These are phyloP conservation scores for Coemansia sp. DNA, from an alignment of 192 early-diverging fungal genomes.

Conservation along the genomic window DNA sequence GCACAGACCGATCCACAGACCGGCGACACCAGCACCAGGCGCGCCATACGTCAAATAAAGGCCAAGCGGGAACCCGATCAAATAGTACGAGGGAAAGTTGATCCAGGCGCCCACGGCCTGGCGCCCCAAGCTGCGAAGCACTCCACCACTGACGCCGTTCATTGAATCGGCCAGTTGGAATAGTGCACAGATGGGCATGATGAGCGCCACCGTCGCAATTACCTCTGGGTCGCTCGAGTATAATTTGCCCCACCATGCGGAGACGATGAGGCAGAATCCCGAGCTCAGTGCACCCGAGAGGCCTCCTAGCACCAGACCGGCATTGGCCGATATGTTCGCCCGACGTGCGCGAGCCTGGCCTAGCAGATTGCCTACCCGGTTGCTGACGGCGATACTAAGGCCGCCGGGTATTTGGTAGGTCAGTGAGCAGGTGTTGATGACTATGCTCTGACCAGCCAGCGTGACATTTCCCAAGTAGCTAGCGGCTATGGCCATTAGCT, in stretches of 20 bases:
- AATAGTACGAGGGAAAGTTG: slow-evolving; percentile 59
- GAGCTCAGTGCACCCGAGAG: slow-evolving; percentile 19
- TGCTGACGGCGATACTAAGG: slow-evolving; percentile 56
- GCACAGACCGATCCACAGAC: slow-evolving; percentile 54
- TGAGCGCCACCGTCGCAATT: slow-evolving; percentile 62
- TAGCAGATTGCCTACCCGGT: slow-evolving; percentile 56
- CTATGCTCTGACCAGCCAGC: slow-evolving; percentile 59
- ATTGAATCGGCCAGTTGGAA: slow-evolving; percentile 67
- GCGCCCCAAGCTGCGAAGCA: slow-evolving; percentile 56
- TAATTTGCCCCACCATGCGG: slow-evolving; percentile 53
- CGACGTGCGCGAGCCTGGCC: slow-evolving; percentile 43
- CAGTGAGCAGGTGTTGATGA: slow-evolving; percentile 55
- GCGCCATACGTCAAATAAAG: slow-evolving; percentile 53
- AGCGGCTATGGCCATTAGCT: slow-evolving; percentile 48
- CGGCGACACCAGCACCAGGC: slow-evolving; percentile 35
- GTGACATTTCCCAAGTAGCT: slow-evolving; percentile 59
- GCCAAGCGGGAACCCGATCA: slow-evolving; percentile 58
- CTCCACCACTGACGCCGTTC: slow-evolving; percentile 61
- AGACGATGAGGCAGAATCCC: slow-evolving; percentile 16
- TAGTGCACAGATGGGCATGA: slow-evolving; percentile 77
- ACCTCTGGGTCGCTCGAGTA: slow-evolving; percentile 72
- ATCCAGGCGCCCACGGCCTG: slow-evolving; percentile 56
- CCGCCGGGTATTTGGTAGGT: slow-evolving; percentile 58
- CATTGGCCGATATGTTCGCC: slow-evolving; percentile 30
- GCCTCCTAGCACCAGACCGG: slow-evolving; percentile 22